Conservation (phyloP, 2,329 filamentous ascomycete genomes). For the Fusarium irregulare region DNA sequence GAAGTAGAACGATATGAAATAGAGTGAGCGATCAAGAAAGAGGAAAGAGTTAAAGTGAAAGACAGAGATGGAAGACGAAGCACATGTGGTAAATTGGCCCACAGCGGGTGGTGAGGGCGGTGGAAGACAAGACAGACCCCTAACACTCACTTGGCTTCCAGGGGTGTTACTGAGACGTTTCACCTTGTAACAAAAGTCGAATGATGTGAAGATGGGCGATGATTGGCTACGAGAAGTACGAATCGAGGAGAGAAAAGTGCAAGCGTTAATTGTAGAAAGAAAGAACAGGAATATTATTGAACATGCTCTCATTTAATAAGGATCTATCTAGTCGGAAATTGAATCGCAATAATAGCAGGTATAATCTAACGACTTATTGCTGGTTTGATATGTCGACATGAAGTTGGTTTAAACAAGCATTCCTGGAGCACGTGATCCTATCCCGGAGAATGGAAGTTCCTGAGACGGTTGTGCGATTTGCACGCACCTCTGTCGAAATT, state of each 20-base stretch:
- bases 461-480: not conserved
- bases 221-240: slow-evolving; percentile 32
- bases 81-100: slow-evolving; percentile 37
- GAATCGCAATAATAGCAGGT: not conserved
- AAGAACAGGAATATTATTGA: not conserved
- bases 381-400: not conserved
- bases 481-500: not conserved
- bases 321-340: not conserved
- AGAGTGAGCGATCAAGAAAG: slow-evolving; percentile 10
- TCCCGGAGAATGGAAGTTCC: slow-evolving; percentile 19
- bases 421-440: slow-evolving; percentile 19
- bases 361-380: not conserved
- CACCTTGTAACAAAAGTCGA: slow-evolving; percentile 55
- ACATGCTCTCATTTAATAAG: not conserved
- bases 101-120: slow-evolving; percentile 39
- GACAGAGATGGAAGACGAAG: slow-evolving; percentile 39
- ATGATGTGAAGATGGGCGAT: slow-evolving; percentile 31
- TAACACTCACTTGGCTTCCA: slow-evolving; percentile 31
- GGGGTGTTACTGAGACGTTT: slow-evolving; percentile 54
- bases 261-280: not conserved
- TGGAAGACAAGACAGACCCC: slow-evolving; percentile 25
- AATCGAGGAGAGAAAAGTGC: not conserved
- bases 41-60: slow-evolving; percentile 23
- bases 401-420: slow-evolving; percentile 24
- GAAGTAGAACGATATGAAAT: slow-evolving; percentile 10